phyloP scores from a whole-genome alignment of 139 green algal species.

The Tetratostichococcus sp. region DNA sequence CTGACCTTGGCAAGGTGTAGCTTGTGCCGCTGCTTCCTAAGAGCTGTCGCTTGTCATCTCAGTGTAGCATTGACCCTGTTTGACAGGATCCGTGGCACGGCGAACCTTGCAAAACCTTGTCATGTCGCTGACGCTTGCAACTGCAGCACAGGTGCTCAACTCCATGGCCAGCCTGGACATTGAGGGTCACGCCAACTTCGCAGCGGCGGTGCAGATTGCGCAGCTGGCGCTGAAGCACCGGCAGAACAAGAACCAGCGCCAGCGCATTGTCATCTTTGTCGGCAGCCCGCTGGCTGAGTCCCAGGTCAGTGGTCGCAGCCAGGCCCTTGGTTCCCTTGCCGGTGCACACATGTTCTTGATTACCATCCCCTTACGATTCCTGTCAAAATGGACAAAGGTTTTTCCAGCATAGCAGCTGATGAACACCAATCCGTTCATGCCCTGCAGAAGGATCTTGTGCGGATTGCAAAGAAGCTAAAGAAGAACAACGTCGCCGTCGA shows the following conservation, averaged over 20 bases:
- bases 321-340: too few relatives aligned
- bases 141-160: constrained; percentile 86
- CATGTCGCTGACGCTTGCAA: too few relatives aligned
- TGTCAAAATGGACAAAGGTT: too few relatives aligned
- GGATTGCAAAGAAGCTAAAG: constrained; percentile 99
- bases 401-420: background rate
- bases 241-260: constrained; percentile 99
- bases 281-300: constrained; percentile 86
- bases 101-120: too few relatives aligned
- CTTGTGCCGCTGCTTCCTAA: too few relatives aligned
- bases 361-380: too few relatives aligned
- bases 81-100: too few relatives aligned
- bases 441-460: constrained; percentile 78
- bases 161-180: constrained; percentile 68
- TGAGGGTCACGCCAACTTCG: constrained; percentile 79
- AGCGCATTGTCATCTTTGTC: constrained; percentile 95
- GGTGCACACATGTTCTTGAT: too few relatives aligned
- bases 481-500: constrained; percentile 99
- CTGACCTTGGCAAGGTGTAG: constrained; percentile 91
- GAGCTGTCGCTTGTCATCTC: too few relatives aligned
- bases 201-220: constrained; percentile 87
- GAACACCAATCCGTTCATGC: background rate
- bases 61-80: too few relatives aligned
- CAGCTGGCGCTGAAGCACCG: constrained; percentile 98
- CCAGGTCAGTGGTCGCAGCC: too few relatives aligned